Evolutionary conservation across 2,329 filamentous ascomycete genomes (phyloP), one percentile per base, ranked within the genome.

Genomic region (Clarireedia monteithiana): DNA sequence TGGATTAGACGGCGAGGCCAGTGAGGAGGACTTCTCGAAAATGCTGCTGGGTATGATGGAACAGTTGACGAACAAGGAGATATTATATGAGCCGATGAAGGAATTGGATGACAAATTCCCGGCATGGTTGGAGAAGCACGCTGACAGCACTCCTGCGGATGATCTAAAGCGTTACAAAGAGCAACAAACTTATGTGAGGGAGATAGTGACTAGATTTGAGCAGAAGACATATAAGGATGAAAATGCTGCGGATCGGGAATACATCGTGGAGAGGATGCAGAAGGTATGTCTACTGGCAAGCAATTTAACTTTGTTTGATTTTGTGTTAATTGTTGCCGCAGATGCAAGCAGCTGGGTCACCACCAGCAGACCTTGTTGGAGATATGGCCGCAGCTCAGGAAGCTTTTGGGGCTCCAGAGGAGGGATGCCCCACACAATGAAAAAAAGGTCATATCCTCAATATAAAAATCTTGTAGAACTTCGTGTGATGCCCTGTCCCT

Each of bases 31-130:
- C 64, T 88, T 97, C 66, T 91, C 89, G 56, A 92, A 95, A 74
- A 90, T 97, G 84, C 81, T 99, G 58, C 83, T 95, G 79, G 89
- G 88, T 53, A 96, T 97, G 90, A 97, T 99, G 92, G 90, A 97
- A 74, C 91, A 99, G 72, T 79, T 99, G 60, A 97, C 94, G 3
- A 96, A 95, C 72, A 97, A 96, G 76, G 94, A 97, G 64, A 96
- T 99, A 60, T 74, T 99, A 50, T 97, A 97, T 70, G 92, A 99
- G 74, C 94, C 94, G 2, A 96, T 99, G 91, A 96, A 96, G 75
- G 94, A 99, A 73, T 76, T 99, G 48, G 76, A 95, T 70, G 86
- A 89, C 53, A 97, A 96, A 72, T 99, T 94, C 68, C 92, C 91
- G 0, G 83, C 74, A 2, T 99, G 94, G 92, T 78, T 99, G 70